Percentiles rank a stretch among this genome's conserved stretches.
phyloP scores from a whole-genome alignment of 345 rosid genomes.

The Brassica rapa region DNA sequence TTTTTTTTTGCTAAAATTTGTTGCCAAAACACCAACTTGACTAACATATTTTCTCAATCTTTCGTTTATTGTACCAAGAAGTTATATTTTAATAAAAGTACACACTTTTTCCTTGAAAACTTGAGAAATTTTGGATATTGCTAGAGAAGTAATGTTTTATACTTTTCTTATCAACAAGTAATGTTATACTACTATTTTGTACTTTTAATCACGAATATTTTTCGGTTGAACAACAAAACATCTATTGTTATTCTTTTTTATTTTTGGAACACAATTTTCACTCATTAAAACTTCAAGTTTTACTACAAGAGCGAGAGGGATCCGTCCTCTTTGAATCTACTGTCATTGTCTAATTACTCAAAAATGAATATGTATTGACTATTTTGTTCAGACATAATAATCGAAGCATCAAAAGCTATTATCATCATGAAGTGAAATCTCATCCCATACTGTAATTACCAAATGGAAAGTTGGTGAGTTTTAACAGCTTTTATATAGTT shows the following conservation, averaged over 20 bases:
- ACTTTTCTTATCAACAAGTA: background rate
- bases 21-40: background rate
- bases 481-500: no score
- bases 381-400: slow-evolving; percentile 10
- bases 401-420: background rate
- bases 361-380: background rate
- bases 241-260: background rate
- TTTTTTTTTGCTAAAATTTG: no score
- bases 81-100: background rate
- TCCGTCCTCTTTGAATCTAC: background rate
- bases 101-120: background rate
- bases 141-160: background rate
- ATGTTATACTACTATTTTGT: background rate
- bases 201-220: background rate
- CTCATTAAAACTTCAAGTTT: no score
- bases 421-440: slow-evolving; percentile 5
- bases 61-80: background rate
- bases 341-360: background rate
- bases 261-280: background rate
- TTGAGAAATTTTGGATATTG: background rate
- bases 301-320: background rate
- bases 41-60: background rate
- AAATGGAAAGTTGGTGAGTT: background rate
- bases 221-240: background rate
- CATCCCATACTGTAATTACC: slow-evolving; percentile 8